A percentile compares a stretch with the other conserved stretches of the same genome.
These are phyloP conservation scores for Glaciozyma antarctica DNA, from an alignment of 768 basidiomycete species.

Conservation along the genomic window DNA sequence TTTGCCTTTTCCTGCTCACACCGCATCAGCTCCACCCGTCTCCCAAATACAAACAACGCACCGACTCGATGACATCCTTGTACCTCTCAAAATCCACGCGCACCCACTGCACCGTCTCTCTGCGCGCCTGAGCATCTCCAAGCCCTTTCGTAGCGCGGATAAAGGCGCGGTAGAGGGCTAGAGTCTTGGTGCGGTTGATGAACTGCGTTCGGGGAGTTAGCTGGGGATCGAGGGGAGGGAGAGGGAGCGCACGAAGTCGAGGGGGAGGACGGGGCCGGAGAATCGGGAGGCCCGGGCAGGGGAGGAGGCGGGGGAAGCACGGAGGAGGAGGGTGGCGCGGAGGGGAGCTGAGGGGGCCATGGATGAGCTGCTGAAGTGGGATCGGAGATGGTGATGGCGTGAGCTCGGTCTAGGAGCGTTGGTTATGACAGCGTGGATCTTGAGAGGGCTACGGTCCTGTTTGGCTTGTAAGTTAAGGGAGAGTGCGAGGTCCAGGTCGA, in stretches of 20 bases:
- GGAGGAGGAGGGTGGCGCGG: not conserved
- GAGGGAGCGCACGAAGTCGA: conserved; percentile 22
- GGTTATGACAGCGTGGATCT: too few relatives aligned
- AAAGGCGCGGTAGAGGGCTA: conserved; percentile 31
- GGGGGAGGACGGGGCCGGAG: conserved; percentile 18
- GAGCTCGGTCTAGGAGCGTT: too few relatives aligned
- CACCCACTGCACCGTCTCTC: conserved; percentile 30
- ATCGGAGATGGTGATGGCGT: too few relatives aligned
- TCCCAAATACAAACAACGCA: not conserved
- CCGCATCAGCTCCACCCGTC: not conserved
- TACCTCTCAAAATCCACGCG: conserved; percentile 31
- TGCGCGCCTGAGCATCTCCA: conserved; percentile 14
- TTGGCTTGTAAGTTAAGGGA: too few relatives aligned
- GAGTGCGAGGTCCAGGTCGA: too few relatives aligned
- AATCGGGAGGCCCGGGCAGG: conserved; percentile 12
- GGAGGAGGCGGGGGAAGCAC: not conserved
- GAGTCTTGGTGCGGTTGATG: conserved; percentile 25
- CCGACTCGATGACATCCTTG: conserved; percentile 22
- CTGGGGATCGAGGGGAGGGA: not conserved
- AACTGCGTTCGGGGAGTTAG: conserved; percentile 17
- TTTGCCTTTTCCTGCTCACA: conserved; percentile 23
- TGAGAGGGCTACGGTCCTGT: too few relatives aligned
- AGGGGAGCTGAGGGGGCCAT: too few relatives aligned
- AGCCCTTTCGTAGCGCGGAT: conserved; percentile 27
- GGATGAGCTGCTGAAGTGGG: too few relatives aligned